Evolutionary conservation across 257 asterid species (phyloP), one percentile per base, ranked within the genome.

Genomic region (Forsythia viridissima): DNA sequence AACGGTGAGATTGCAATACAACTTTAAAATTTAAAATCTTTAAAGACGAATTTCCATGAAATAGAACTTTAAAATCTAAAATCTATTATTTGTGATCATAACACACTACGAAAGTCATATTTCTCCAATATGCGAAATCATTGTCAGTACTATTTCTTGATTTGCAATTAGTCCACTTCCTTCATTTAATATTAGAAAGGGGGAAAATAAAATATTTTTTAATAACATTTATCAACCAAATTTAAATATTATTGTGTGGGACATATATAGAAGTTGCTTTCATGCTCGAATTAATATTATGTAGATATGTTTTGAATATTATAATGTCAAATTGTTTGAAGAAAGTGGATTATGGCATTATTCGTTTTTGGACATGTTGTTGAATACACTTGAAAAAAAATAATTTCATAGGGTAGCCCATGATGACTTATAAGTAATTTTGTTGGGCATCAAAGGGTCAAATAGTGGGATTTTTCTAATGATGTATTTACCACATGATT

Each of bases 381-480:
- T 59, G 57, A 48, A 48, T 12, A 48, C 57, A 48, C 44, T 46
- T 46, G 70, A 63, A 63, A 40, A 63, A 63, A 61, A 63, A 63
- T 63, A 63, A 81, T 63, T 48, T 55, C 20, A 74, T 71, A 38
- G 38, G 36, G 70, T 48, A 73, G 9, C 70, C 51, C 51, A 65
- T 57, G 39, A 21, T 59, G 68, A 39, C 37, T 40, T 48, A 52
- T 30, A 63, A 4, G 39, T 20, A 61, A 21, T 61, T 21, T 20
- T 61, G 69, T 63, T 63, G 69, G 69, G 40, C 77, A 74, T 70
- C 57, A 44, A 30, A 42, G 48, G 77, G 84, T 83, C 85, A 85
- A 84, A 82, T 80, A 79, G 71, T 72, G 73, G 72, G 84, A 68
- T 81, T 41, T 72, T 65, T 41, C 39, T 67, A 77, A 77, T 81